These are phyloP conservation scores for Ophiocordyceps polyrhachis-furcata DNA, from an alignment of 2,329 filamentous ascomycete genomes.

Conservation along the genomic window DNA sequence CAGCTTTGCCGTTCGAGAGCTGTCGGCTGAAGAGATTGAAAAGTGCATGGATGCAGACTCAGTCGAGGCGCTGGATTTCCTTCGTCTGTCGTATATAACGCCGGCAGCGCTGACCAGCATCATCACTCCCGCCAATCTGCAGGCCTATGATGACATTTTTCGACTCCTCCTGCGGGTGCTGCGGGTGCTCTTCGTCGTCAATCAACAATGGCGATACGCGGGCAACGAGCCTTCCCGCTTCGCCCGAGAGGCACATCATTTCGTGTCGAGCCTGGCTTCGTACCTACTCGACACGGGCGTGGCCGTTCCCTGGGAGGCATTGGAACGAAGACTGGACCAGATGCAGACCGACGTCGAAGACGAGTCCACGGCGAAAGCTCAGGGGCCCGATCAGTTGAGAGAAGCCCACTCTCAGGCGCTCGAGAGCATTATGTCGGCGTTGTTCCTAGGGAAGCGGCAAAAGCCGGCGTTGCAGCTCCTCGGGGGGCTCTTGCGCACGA, in stretches of 20 bases:
- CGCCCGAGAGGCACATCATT: constrained; percentile 59
- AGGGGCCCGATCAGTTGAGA: constrained; percentile 47
- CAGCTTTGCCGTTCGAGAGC: constrained; percentile 69
- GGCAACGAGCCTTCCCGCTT: constrained; percentile 36
- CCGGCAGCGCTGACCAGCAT: constrained; percentile 52
- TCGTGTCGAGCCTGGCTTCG: constrained; percentile 50
- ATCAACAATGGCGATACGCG: constrained; percentile 36
- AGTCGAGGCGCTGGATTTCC: constrained; percentile 80
- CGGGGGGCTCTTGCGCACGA: constrained; percentile 54
- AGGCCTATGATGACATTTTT: constrained; percentile 76
- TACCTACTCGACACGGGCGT: constrained; percentile 74
- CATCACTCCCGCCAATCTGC: constrained; percentile 49
- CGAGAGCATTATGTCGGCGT: constrained; percentile 53
- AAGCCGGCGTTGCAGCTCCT: constrained; percentile 52
- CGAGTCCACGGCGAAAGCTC: constrained; percentile 10
- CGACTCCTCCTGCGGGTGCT: constrained; percentile 57
- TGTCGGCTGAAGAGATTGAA: constrained; percentile 61
- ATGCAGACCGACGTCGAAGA: constrained; percentile 38
- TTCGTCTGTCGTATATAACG: constrained; percentile 69
- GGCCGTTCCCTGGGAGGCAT: constrained; percentile 50
- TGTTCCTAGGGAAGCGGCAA: constrained; percentile 60
- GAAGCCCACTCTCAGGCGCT: constrained; percentile 54
- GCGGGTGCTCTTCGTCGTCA: constrained; percentile 60
- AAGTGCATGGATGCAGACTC: constrained; percentile 67
- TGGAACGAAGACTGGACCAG: constrained; percentile 44